Evolutionary conservation across 176 grass and related monocot genomes (phyloP).

Genomic region (Cenchrus purpureus): DNA sequence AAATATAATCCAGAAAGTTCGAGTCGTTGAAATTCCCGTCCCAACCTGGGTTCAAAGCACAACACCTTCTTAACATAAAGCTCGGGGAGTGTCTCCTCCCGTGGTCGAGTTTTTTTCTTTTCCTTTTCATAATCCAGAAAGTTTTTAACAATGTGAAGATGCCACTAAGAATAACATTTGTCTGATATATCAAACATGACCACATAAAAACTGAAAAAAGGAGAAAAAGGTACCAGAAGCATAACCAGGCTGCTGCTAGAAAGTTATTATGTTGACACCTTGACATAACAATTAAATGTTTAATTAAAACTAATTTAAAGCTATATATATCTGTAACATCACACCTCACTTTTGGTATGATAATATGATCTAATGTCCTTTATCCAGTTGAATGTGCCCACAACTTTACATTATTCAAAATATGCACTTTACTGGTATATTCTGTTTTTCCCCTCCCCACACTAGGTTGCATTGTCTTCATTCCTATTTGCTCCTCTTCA

Average conservation of each 20-base stretch:
- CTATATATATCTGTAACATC: no score
- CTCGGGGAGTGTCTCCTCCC: no score
- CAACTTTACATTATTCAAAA: not conserved
- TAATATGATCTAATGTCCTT: not conserved
- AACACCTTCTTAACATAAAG: no score
- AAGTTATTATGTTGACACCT: not conserved
- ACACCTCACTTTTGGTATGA: no score
- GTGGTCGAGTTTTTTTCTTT: no score
- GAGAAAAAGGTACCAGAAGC: not conserved
- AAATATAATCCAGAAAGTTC: not conserved
- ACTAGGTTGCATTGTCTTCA: not conserved
- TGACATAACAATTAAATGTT: not conserved
- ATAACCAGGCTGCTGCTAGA: not conserved
- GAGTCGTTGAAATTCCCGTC: no score
- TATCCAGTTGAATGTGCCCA: not conserved
- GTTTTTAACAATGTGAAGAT: not conserved
- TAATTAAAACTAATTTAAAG: not conserved
- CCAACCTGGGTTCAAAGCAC: no score
- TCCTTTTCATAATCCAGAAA: not conserved
- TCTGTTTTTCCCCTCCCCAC: not conserved
- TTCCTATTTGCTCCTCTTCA: not conserved
- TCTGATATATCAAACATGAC: constrained; percentile 7
- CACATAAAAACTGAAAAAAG: not conserved
- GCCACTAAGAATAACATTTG: not conserved
- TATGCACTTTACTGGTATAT: not conserved